Conservation (phyloP, 1,284 basidiomycete genomes). For the Sporisorium iseilematis-ciliati region DNA sequence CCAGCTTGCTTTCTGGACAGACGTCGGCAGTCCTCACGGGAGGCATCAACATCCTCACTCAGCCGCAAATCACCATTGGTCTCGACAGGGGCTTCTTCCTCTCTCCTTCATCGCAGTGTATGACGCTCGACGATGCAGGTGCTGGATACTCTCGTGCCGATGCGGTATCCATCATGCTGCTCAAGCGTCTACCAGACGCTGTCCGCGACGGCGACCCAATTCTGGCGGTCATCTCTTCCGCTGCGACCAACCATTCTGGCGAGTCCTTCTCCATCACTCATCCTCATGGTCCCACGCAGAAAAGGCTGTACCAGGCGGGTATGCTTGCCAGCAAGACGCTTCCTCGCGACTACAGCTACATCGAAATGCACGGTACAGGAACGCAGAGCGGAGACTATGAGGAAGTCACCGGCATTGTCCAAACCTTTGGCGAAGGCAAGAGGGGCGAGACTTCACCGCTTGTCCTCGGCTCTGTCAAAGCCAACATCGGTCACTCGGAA, state of each 20-base stretch:
- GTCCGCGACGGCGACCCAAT: slow-evolving; percentile 48
- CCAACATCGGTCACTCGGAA: slow-evolving; percentile 55
- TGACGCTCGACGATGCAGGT: slow-evolving; percentile 50
- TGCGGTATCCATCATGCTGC: slow-evolving; percentile 46
- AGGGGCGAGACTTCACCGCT: slow-evolving; percentile 24
- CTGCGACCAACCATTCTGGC: slow-evolving; percentile 53
- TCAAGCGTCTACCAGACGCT: slow-evolving; percentile 50
- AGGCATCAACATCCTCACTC: slow-evolving; percentile 54
- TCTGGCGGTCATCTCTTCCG: slow-evolving; percentile 43
- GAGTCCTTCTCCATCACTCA: slow-evolving; percentile 57
- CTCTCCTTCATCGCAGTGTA: slow-evolving; percentile 50
- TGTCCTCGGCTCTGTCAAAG: slow-evolving; percentile 49
- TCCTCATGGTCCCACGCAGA: slow-evolving; percentile 49
- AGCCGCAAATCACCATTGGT: slow-evolving; percentile 56
- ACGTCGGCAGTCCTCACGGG: slow-evolving; percentile 41
- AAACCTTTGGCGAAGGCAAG: slow-evolving; percentile 49
- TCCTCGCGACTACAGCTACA: slow-evolving; percentile 35
- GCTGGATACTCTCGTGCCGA: slow-evolving; percentile 54
- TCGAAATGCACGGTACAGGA: slow-evolving; percentile 57
- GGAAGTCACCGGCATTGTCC: slow-evolving; percentile 54
- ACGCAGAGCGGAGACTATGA: slow-evolving; percentile 55
- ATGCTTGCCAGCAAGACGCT: slow-evolving; percentile 40
- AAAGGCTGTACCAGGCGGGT: slow-evolving; percentile 37
- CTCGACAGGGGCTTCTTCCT: slow-evolving; percentile 58
- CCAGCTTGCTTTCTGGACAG: slow-evolving; percentile 29